A percentile compares a stretch with the other conserved stretches of the same genome.
Conservation (phyloP, 2,329 filamentous ascomycete species). For the Fusarium anguioides region DNA sequence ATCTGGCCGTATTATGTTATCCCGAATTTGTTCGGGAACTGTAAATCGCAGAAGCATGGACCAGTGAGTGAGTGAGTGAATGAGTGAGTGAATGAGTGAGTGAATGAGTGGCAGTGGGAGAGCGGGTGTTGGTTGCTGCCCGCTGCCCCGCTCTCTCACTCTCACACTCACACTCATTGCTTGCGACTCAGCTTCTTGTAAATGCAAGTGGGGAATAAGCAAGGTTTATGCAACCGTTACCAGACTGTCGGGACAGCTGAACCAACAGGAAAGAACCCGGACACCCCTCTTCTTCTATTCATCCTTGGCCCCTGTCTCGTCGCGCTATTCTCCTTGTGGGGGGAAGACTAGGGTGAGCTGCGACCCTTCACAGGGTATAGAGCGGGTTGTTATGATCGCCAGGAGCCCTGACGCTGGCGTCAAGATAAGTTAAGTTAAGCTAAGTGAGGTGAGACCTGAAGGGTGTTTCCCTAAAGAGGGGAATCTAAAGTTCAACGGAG, state of each 20-base stretch:
- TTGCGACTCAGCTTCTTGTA: background rate
- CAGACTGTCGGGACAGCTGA: constrained; percentile 31
- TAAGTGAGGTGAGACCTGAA: background rate
- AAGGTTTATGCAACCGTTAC: constrained; percentile 25
- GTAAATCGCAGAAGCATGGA: background rate
- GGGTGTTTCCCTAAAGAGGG: constrained; percentile 5
- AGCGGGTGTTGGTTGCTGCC: constrained; percentile 3
- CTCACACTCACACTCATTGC: too few species aligned
- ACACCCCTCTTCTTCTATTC: background rate
- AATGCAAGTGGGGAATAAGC: constrained; percentile 5
- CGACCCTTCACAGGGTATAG: background rate
- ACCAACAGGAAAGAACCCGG: constrained; percentile 37
- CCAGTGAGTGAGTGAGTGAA: too few species aligned
- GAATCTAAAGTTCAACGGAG: background rate
- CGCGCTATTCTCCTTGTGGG: constrained; percentile 12
- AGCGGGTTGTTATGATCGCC: constrained; percentile 15
- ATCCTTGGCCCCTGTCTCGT: background rate
- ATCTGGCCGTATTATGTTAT: background rate
- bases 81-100: too few species aligned
- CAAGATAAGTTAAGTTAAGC: background rate
- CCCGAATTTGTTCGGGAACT: background rate
- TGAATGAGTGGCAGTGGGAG: too few species aligned
- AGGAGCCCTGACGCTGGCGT: constrained; percentile 5
- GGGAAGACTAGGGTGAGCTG: constrained; percentile 2
- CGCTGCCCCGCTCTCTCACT: background rate